phyloP scores from a whole-genome alignment of 169 alveolate genomes.

The Blepharisma undulans region DNA sequence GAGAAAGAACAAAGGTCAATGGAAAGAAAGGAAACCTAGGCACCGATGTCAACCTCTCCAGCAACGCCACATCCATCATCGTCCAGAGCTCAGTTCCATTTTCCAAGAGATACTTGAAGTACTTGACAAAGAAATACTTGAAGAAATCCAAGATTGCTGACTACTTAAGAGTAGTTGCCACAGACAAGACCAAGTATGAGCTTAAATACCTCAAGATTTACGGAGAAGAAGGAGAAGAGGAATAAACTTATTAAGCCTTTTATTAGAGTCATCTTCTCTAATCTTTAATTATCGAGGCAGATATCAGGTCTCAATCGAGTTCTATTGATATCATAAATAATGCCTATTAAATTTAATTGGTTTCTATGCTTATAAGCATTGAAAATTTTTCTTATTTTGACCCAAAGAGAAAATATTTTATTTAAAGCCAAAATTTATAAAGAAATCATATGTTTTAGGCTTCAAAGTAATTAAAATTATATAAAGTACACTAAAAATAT shows the following conservation, averaged over 20 bases:
- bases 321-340: background rate
- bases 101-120: slow-evolving; percentile 97
- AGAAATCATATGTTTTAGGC: too few relatives aligned
- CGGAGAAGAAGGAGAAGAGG: slow-evolving; percentile 87
- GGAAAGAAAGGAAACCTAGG: slow-evolving; percentile 97
- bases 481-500: background rate
- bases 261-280: slow-evolving; percentile 13
- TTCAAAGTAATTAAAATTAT: too few relatives aligned
- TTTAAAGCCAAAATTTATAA: too few relatives aligned
- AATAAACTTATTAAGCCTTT: background rate
- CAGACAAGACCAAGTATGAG: slow-evolving; percentile 91
- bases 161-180: slow-evolving; percentile 96
- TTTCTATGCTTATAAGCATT: background rate
- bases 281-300: background rate
- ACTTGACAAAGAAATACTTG: slow-evolving; percentile 97
- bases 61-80: slow-evolving; percentile 88
- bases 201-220: slow-evolving; percentile 91
- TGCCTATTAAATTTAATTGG: background rate
- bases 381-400: too few relatives aligned
- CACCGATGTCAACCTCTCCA: slow-evolving; percentile 86
- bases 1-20: slow-evolving; percentile 93
- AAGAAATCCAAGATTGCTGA: slow-evolving; percentile 97
- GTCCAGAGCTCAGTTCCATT: slow-evolving; percentile 95
- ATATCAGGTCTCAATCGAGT: background rate
- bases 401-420: too few relatives aligned